These are phyloP conservation scores for Sphagnum fallax DNA, from an alignment of 228 moss, liverwort and hornwort species.

Conservation along the genomic window DNA sequence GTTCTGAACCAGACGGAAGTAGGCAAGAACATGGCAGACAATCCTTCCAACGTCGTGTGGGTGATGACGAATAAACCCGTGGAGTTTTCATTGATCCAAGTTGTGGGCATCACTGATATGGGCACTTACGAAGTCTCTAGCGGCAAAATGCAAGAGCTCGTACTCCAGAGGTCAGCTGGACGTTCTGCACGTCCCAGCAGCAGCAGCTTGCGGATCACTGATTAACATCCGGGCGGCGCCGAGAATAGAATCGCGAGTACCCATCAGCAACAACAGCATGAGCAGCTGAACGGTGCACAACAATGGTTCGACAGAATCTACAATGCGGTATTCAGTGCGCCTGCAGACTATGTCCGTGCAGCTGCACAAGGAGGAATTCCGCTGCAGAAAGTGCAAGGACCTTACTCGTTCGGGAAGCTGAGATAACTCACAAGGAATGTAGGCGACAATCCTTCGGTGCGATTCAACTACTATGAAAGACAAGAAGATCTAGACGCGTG, in stretches of 20 bases:
- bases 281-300: not conserved
- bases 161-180: too few species aligned
- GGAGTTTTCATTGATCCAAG: slow-evolving; percentile 35
- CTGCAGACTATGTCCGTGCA: not conserved
- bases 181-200: too few species aligned
- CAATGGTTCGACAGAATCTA: slow-evolving; percentile 3
- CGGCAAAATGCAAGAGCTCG: slow-evolving; percentile 11
- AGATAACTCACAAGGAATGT: slow-evolving; percentile 22
- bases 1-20: slow-evolving; percentile 25
- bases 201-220: too few species aligned
- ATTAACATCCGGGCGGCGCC: too few species aligned
- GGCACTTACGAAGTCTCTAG: slow-evolving; percentile 45
- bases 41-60: slow-evolving; percentile 29
- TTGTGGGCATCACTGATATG: slow-evolving; percentile 43
- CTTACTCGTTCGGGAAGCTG: slow-evolving; percentile 30
- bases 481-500: slow-evolving; percentile 25
- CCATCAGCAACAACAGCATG: too few species aligned
- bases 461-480: slow-evolving; percentile 46
- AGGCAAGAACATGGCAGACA: slow-evolving; percentile 35
- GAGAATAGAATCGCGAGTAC: too few species aligned
- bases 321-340: not conserved
- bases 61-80: slow-evolving; percentile 28
- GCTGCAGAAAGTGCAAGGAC: slow-evolving; percentile 49
- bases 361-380: slow-evolving; percentile 34
- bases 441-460: slow-evolving; percentile 26